A percentile compares a stretch with the other conserved stretches of the same genome.
Conservation (phyloP, 768 basidiomycete species). For the Sutorius australiensis region DNA sequence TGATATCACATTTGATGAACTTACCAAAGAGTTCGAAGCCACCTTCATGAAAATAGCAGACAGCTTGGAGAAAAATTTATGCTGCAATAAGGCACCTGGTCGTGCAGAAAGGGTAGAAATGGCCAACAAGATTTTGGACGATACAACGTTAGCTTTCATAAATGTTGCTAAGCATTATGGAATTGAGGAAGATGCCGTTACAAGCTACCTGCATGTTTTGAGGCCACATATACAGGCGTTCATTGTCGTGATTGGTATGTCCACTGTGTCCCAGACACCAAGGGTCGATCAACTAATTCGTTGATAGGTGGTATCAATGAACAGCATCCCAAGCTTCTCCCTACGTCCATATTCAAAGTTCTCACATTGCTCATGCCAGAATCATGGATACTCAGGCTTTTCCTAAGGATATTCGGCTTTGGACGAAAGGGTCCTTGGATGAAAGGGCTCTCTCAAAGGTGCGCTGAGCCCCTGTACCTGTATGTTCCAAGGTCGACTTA, state of each 20-base stretch:
- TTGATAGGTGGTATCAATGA: constrained; percentile 13
- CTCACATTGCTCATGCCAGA: constrained; percentile 8
- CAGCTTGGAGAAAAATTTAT: constrained; percentile 1
- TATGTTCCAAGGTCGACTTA: neutral
- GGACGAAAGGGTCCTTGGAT: no score
- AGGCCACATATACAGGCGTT: constrained; percentile 6
- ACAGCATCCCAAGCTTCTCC: constrained; percentile 3
- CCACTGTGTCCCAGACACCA: neutral
- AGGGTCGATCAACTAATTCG: neutral
- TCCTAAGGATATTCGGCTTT: constrained; percentile 13
- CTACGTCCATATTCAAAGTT: neutral
- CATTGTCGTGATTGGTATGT: constrained; percentile 10
- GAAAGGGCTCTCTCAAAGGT: constrained; percentile 15
- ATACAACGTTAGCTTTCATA: neutral
- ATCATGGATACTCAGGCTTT: constrained; percentile 13
- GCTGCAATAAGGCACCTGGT: neutral
- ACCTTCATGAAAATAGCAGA: constrained; percentile 1
- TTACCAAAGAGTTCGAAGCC: constrained; percentile 11
- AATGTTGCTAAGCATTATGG: constrained; percentile 1
- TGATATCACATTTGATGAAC: neutral
- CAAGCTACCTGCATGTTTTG: neutral
- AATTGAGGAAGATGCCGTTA: constrained; percentile 5
- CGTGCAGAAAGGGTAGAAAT: constrained; percentile 5
- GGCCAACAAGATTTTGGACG: constrained; percentile 6
- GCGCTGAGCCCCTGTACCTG: fast-evolving